Base-by-base conservation (phyloP, 257 asterid genomes). In the Craterostigma plantagineum region DNA sequence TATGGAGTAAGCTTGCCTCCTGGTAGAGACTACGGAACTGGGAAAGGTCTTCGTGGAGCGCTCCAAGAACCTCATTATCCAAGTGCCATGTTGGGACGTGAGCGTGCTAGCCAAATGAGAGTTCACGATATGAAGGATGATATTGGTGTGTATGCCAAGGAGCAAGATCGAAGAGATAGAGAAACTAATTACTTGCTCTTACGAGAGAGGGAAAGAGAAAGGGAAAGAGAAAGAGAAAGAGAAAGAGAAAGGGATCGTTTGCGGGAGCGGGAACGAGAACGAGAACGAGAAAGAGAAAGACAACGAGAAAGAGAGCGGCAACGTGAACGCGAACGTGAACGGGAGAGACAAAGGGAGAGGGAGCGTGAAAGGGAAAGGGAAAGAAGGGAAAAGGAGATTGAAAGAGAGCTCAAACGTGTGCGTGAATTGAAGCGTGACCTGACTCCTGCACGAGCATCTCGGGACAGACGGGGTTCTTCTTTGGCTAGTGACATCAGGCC, bases 1-100 rank as follows among this genome's bases (percentile, higher is more conserved):
- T 90, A 90, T 48, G 98, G 98, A 47, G 95, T 90, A 63, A 90
- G 98, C 73, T 72, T 90, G 61, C 98, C 98, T 49, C 95, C 98
- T 23, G 98, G 98, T 41, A 77, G 98, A 62, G 94, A 82, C 61
- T 90, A 90, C 51, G 95, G 98, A 42, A 63, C 81, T 16, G 92
- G 92, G 45, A 83, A 90, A 68, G 81, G 92, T 38, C 81, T 79
- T 39, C 83, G 52, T 53, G 81, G 78, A 50, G 49, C 67, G 3
- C 62, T 73, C 13, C 66, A 62, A 33, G 91, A 83, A 50, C 48
- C 78, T 35, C 92, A 83, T 59, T 76, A 67, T 69, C 69, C 90
- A 49, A 69, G 67, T 67, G 42, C 63, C 52, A 17, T 64, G 57
- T 35, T 65, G 53, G 65, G 76, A 44, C 91, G 30, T 6, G 30